Base-by-base conservation (phyloP, 75 land plant species). In the Picea glauca region DNA sequence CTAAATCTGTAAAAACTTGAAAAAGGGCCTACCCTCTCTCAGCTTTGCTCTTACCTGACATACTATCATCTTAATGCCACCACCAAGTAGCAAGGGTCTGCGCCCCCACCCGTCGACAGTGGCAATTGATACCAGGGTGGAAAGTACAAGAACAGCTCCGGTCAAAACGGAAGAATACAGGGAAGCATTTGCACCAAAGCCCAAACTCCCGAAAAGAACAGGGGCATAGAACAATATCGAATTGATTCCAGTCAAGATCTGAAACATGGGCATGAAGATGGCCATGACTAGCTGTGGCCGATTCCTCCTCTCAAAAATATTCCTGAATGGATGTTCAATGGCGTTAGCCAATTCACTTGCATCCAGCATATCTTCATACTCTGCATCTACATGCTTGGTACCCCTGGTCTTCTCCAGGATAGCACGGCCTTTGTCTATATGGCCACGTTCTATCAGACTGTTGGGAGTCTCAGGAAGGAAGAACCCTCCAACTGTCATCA, bases 151-250 rank as follows among this genome's bases (percentile, higher is more conserved):
- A 6, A 94, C 96, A 7, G 91, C 92, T 54, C 96, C 94, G 3
- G 90, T 90, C 78, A 94, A 60, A 21, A 92, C 93, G 6, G 93
- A 90, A 12, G 97, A 88, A 80, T 92, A 92, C 73, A 94, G 88
- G 5, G 97, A 79, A 11, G 95, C 95, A 21, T 84, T 79, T 38
- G 87, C 81, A 0, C 82, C 84, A 77, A 94, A 94, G 13, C 96
- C 96, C 82, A 94, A 79, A 76, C 87, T 90, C 62, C 87, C 90
- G 82, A 94, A 94, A 78, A 94, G 74, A 12, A 92, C 91, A 6
- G 95, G 97, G 4, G 97, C 97, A 62, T 93, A 93, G 78, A 93
- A 93, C 61, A 93, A 85, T 63, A 93, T 93, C 1, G 94, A 88
- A 67, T 93, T 94, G 75, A 92, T 92, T 14, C 93, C 97, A 1